Base-by-base conservation (phyloP, 176 grass and related monocot species). In the Paspalum notatum region DNA sequence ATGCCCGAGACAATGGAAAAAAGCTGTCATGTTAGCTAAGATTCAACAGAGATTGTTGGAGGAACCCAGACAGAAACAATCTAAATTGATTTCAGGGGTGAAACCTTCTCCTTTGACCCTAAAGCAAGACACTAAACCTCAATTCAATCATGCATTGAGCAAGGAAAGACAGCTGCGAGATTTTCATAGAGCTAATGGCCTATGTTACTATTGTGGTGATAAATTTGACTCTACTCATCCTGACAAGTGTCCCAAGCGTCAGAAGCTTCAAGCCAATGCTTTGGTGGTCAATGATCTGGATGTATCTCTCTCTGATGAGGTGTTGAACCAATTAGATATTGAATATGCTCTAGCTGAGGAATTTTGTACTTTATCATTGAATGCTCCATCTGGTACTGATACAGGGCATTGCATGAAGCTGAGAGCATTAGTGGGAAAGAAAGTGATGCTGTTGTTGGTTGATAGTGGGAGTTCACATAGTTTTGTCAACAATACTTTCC, bases 31-130 rank as follows among this genome's bases (percentile, higher is more conserved):
- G 25, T 27, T 62, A 0, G 59, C 59, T 0, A 27, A 12, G 6
- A 26, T 32, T 0, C 25, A 62, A 3, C n/a, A 62, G 4, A 1
- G 2, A 0, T 2, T 58, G 3, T 8, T 32, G 59, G 11, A n/a
- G n/a, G n/a, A n/a, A n/a, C n/a, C n/a, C n/a, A n/a, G n/a, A 14
- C 1, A 15, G 7, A 0, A 1, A 0, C 18, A 10, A 25, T 3
- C 2, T 0, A 58, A 58, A 9, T 6, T 9, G 0, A 0, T 5
- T 3, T 3, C 32, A 32, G 32, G 3, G 32, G 32, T 3, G 43
- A 54, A 6, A 1, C 1, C 5, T 17, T 2, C 2, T 17, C 0
- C 12, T 5, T 1, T 13, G 7, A 15, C 15, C 1, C 15, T 3
- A 7, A 7, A 5, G 0, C 1, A 5, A 3, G 51, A 17, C 14